Evolutionary conservation across 2,329 filamentous ascomycete species (phyloP).

Genomic region (Colletotrichum chlorophyti): DNA sequence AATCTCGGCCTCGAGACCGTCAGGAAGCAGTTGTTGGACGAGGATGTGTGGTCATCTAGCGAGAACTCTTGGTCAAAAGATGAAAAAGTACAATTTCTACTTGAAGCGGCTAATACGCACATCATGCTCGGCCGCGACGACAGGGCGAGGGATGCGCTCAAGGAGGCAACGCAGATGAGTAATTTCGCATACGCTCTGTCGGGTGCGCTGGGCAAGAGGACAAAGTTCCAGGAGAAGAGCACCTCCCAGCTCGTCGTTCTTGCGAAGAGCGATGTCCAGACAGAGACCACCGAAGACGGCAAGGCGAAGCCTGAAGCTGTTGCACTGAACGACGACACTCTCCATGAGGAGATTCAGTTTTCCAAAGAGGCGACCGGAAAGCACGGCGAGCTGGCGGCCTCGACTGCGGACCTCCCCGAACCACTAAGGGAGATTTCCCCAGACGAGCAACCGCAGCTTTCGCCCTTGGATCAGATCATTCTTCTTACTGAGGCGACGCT

Average conservation of each 20-base stretch:
- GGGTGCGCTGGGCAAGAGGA: constrained; percentile 85
- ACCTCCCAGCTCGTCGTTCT: constrained; percentile 91
- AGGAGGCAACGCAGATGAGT: constrained; percentile 69
- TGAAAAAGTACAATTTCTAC: constrained; percentile 72
- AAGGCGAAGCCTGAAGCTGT: constrained; percentile 68
- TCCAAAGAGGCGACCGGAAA: constrained; percentile 56
- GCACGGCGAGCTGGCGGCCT: constrained; percentile 42
- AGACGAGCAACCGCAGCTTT: constrained; percentile 80
- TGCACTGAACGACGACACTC: constrained; percentile 88
- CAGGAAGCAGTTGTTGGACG: constrained; percentile 42
- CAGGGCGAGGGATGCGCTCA: constrained; percentile 75
- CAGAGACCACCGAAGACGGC: constrained; percentile 30
- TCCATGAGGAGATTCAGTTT: constrained; percentile 84
- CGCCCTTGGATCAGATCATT: constrained; percentile 87
- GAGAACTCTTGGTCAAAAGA: constrained; percentile 48
- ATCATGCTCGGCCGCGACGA: constrained; percentile 84
- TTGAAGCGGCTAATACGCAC: constrained; percentile 85
- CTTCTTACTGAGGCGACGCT: constrained; percentile 87
- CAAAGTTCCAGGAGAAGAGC: constrained; percentile 79
- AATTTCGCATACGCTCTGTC: constrained; percentile 83
- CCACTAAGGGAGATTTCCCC: constrained; percentile 72
- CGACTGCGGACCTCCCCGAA: constrained; percentile 57
- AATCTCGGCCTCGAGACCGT: constrained; percentile 50
- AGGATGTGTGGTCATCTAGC: constrained; percentile 44
- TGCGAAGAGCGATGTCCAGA: constrained; percentile 68